Conservation (phyloP, 2,329 filamentous ascomycete species). For the Neoascochyta sp. region DNA sequence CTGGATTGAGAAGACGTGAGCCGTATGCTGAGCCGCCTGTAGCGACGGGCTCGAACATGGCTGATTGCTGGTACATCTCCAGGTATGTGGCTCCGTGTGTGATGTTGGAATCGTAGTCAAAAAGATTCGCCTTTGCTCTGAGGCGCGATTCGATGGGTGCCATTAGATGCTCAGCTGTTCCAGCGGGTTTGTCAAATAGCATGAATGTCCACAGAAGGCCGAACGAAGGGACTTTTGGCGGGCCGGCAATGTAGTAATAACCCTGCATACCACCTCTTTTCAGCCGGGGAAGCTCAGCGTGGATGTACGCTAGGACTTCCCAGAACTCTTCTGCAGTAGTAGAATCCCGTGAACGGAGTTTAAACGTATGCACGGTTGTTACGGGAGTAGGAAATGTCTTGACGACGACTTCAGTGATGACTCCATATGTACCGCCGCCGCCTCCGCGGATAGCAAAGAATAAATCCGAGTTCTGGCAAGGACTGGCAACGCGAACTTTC, state of each 20-base stretch:
- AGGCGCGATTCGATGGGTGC: conserved; percentile 16
- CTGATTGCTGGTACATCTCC: conserved; percentile 2
- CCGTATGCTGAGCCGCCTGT: conserved; percentile 16
- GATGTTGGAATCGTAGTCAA: conserved; percentile 13
- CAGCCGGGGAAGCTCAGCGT: conserved; percentile 19
- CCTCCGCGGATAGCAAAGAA: conserved; percentile 44
- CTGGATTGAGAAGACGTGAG: conserved; percentile 19
- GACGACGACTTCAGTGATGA: conserved; percentile 27
- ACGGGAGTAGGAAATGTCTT: conserved; percentile 29
- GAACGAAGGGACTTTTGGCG: conserved; percentile 11
- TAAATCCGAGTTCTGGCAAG: conserved; percentile 26
- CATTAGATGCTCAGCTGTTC: conserved; percentile 16
- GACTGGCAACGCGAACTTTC: conserved; percentile 13
- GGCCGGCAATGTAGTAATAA: conserved; percentile 24
- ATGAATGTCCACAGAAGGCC: conserved; percentile 18
- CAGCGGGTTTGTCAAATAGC: conserved; percentile 19
- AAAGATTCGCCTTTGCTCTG: conserved; percentile 3
- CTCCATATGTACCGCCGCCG: conserved; percentile 43
- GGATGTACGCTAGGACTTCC: conserved; percentile 18
- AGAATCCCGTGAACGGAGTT: conserved; percentile 5
- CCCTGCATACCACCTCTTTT: conserved; percentile 29
- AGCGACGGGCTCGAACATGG: conserved; percentile 21
- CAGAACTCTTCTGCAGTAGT: conserved; percentile 15
- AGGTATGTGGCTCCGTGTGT: conserved; percentile 12
- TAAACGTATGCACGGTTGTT: conserved; percentile 15